These are phyloP conservation scores for Pythium vanterpoolii DNA, from an alignment of 352 stramenopile species.

Conservation along the genomic window DNA sequence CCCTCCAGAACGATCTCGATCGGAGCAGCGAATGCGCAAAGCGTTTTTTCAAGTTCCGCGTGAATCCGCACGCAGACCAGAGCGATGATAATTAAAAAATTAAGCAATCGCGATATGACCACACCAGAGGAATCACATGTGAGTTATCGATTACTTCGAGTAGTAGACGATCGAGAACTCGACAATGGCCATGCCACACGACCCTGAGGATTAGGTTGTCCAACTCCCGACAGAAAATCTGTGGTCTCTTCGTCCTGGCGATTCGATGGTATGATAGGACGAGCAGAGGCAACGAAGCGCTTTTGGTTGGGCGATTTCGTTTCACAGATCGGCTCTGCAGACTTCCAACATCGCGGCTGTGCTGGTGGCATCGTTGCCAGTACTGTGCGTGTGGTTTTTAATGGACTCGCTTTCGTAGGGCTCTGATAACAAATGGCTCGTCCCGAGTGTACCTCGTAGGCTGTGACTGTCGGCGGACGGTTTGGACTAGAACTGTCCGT, in stretches of 20 bases:
- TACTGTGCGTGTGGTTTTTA: not conserved
- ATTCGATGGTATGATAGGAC: not conserved
- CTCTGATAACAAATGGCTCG: conserved; percentile 24
- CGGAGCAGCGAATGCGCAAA: conserved; percentile 32
- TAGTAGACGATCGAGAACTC: not conserved
- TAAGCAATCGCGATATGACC: no score
- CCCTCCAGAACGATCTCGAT: conserved; percentile 25
- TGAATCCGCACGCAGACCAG: no score
- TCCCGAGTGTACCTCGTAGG: conserved; percentile 48
- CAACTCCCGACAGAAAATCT: not conserved
- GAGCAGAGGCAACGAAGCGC: not conserved
- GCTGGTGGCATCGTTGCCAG: not conserved
- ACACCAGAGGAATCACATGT: no score
- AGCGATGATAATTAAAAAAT: conserved; percentile 2
- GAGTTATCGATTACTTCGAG: not conserved
- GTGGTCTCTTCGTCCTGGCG: not conserved
- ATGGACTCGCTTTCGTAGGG: conserved; percentile 16
- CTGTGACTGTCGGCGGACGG: not conserved
- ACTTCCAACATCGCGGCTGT: not conserved
- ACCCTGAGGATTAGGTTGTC: not conserved
- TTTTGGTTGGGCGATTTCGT: not conserved
- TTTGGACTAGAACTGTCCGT: not conserved
- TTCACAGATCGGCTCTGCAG: not conserved
- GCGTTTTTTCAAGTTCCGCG: conserved; percentile 40
- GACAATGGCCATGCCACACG: not conserved